These are phyloP conservation scores for Phaffomyces antillensis DNA, from an alignment of 805 yeast genomes.

Conservation along the genomic window DNA sequence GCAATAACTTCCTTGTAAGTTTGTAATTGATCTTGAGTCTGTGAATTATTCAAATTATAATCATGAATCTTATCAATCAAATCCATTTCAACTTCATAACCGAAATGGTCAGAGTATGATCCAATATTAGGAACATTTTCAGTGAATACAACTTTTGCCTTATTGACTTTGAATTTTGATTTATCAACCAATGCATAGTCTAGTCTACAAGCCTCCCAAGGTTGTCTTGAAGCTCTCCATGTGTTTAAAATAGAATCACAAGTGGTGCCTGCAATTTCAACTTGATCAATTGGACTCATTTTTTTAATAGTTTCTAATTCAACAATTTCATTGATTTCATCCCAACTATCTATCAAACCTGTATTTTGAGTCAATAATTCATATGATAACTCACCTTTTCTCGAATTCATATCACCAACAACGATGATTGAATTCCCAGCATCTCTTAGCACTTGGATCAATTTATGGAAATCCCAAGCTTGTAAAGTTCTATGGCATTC, in stretches of 20 bases:
- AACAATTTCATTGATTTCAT: conserved; percentile 46
- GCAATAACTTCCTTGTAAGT: conserved; percentile 1
- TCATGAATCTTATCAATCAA: neutral
- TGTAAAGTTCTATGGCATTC: conserved; percentile 87
- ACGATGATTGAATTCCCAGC: conserved; percentile 83
- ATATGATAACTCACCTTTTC: conserved; percentile 81
- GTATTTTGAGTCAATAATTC: conserved; percentile 64
- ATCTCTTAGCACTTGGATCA: conserved; percentile 50
- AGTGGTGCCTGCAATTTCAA: conserved; percentile 72
- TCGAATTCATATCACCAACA: conserved; percentile 89
- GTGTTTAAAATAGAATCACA: conserved; percentile 86
- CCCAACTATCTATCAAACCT: conserved; percentile 78
- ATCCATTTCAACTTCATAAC: conserved; percentile 45
- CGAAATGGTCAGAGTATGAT: conserved; percentile 91
- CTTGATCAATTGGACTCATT: conserved; percentile 53
- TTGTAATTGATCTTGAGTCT: neutral
- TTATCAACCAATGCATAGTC: conserved; percentile 84
- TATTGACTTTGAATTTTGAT: conserved; percentile 40
- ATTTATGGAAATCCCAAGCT: conserved; percentile 87
- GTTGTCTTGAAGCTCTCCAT: conserved; percentile 50
- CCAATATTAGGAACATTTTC: conserved; percentile 62
- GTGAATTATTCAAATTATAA: too few relatives aligned
- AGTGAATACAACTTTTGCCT: conserved; percentile 69
- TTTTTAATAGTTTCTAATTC: conserved; percentile 34
- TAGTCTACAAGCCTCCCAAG: conserved; percentile 56